Percentiles rank a stretch among this genome's conserved stretches.
Evolutionary conservation across 1,139 yeast species (phyloP).

Genomic region (Geotrichum restrictum): DNA sequence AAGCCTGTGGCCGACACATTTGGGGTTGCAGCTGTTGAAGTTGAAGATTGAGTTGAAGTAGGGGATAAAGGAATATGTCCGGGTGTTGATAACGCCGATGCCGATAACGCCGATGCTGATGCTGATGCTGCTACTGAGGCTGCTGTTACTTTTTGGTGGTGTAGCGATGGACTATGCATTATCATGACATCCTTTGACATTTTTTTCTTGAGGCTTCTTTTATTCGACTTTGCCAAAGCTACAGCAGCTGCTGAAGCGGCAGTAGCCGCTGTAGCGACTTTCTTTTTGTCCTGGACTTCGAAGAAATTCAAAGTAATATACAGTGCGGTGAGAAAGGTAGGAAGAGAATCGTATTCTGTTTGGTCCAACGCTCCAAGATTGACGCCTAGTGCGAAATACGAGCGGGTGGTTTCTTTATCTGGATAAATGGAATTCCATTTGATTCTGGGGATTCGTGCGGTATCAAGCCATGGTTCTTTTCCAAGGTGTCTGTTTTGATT

Average conservation of each 20-base stretch:
- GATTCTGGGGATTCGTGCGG: constrained; percentile 7
- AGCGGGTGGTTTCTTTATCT: background rate
- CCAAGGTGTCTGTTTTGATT: constrained; percentile 8
- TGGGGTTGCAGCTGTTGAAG: no score
- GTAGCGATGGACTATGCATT: no score
- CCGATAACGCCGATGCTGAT: background rate
- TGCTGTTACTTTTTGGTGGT: no score
- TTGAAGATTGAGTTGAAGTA: no score
- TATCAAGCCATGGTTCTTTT: constrained; percentile 18
- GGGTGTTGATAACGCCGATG: no score
- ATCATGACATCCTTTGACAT: background rate
- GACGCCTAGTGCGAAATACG: constrained; percentile 14
- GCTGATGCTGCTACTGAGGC: background rate
- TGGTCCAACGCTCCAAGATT: constrained; percentile 8
- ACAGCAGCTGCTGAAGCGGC: background rate
- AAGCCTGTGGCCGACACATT: no score
- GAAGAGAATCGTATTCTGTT: background rate
- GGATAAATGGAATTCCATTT: constrained; percentile 9
- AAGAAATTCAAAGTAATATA: constrained; percentile 8
- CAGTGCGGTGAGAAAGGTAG: constrained; percentile 5
- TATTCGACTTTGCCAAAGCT: background rate
- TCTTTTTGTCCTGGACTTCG: constrained; percentile 6
- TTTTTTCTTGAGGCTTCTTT: background rate
- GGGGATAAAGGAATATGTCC: no score
- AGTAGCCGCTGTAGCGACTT: background rate